Evolutionary conservation across 176 grass and related monocot genomes (phyloP).

Genomic region (Pontederia paniculata): DNA sequence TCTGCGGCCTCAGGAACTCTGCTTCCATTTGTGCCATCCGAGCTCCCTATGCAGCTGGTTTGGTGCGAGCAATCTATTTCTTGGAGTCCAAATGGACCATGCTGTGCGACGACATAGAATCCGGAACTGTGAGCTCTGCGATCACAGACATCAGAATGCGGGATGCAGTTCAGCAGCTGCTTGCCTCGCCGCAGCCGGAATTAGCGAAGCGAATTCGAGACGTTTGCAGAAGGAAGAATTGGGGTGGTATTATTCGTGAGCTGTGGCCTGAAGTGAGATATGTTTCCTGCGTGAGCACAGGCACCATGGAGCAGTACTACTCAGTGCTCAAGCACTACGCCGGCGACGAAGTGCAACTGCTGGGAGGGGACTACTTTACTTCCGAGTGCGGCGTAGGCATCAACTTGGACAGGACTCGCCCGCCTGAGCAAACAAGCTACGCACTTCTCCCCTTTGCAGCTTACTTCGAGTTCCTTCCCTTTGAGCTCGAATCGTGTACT

Average conservation of each 20-base stretch:
- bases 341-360: conserved; percentile 10
- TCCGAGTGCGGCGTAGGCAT: conserved; percentile 25
- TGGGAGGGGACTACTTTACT: conserved; percentile 22
- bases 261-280: conserved; percentile 28
- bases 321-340: conserved; percentile 21
- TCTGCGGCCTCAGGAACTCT: conserved; percentile 15
- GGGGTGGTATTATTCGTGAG: conserved; percentile 12
- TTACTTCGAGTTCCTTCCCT: conserved; percentile 39
- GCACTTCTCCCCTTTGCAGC: conserved; percentile 19
- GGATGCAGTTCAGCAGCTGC: conserved; percentile 13
- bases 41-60: conserved; percentile 23
- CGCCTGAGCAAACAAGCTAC: conserved; percentile 18
- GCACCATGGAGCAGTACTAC: conserved; percentile 29
- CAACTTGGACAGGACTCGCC: conserved; percentile 15
- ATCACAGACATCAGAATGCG: conserved; percentile 16
- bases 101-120: conserved; percentile 25
- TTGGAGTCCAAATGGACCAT: conserved; percentile 21
- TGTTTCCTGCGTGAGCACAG: conserved; percentile 25
- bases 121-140: conserved; percentile 3
- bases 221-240: conserved; percentile 9
- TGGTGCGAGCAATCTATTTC: conserved; percentile 17
- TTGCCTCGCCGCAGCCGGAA: conserved; percentile 14
- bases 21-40: conserved; percentile 15
- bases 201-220: conserved; percentile 10
- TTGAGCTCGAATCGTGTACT: neutral